Base-by-base conservation (phyloP, 176 grass and related monocot species). In the Oryza nivara region DNA sequence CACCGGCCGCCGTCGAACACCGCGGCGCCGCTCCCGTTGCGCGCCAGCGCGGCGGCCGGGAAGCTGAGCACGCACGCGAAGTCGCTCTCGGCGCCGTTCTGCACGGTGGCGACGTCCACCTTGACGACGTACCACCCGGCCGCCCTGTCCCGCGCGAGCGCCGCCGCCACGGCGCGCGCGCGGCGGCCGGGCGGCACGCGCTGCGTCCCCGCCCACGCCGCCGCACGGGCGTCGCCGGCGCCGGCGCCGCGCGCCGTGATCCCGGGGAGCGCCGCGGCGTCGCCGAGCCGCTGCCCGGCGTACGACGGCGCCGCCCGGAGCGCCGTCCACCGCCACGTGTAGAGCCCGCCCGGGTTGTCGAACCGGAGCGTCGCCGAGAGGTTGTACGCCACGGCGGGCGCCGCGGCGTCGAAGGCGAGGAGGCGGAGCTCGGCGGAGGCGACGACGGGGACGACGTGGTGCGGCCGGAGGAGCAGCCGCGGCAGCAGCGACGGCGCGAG, bases 1-100 rank as follows among this genome's bases (percentile, higher is more conserved):
- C 86, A 83, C 4, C 86, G 43, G 80, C 74, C 74, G 45, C 86
- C 86, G 47, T 73, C 23, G 74, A 72, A 88, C 68, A 67, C 74
- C 10, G 40, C 32, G 2, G 72, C 14, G 1, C 4, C 17, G 23
- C 38, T 23, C 13, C 23, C 47, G 2, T 4, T 9, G 52, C 43
- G 76, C 45, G 23, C 17, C 3, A 19, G 17, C 36, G 8, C 41
- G 25, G 38, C 26, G 10, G 15, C 60, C 13, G 86, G 72, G 74
- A 83, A 78, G 80, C n/a, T 75, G 54, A 78, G 16, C n/a, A 54
- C 15, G 74, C 86, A 88, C 30, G 86, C 86, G 30, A 88, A 83
- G 74, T 78, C 80, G 67, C 67, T 88, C 54, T 48, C 52, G 0
- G 11, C 74, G 22, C 74, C 74, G 67, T 78, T 46, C 86, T 83